These are phyloP conservation scores for Echinochloa phyllopogon DNA, from an alignment of 176 grass and related monocot species.

Conservation along the genomic window DNA sequence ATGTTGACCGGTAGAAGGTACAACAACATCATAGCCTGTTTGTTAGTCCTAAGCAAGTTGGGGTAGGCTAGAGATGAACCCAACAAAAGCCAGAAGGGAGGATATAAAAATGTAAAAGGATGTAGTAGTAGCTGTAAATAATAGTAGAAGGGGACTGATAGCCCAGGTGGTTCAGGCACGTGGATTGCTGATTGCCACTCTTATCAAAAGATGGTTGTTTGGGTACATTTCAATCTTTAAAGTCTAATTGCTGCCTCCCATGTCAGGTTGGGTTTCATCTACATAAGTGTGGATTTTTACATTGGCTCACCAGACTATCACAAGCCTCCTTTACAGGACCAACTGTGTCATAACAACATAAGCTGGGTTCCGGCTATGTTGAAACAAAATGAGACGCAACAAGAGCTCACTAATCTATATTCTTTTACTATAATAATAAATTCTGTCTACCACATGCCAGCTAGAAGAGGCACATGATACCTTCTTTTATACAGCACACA, in stretches of 20 bases:
- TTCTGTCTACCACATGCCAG: background rate
- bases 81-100: background rate
- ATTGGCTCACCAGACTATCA: background rate
- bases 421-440: background rate
- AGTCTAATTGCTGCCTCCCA: constrained; percentile 20
- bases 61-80: background rate
- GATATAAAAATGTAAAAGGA: background rate
- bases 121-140: constrained; percentile 1
- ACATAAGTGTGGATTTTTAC: background rate
- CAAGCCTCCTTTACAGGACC: background rate
- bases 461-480: background rate
- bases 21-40: background rate
- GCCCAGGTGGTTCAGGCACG: background rate
- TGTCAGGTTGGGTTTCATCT: background rate
- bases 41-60: background rate
- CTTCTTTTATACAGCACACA: constrained; percentile 21
- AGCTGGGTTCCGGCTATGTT: background rate
- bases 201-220: constrained; percentile 8
- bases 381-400: constrained; percentile 6
- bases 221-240: background rate
- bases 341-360: background rate
- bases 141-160: background rate
- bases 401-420: constrained; percentile 20
- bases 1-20: background rate
- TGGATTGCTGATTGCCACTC: background rate